Evolutionary conservation across 164 flowering plant genomes (phyloP).

Genomic region (Brasenia schreberi): DNA sequence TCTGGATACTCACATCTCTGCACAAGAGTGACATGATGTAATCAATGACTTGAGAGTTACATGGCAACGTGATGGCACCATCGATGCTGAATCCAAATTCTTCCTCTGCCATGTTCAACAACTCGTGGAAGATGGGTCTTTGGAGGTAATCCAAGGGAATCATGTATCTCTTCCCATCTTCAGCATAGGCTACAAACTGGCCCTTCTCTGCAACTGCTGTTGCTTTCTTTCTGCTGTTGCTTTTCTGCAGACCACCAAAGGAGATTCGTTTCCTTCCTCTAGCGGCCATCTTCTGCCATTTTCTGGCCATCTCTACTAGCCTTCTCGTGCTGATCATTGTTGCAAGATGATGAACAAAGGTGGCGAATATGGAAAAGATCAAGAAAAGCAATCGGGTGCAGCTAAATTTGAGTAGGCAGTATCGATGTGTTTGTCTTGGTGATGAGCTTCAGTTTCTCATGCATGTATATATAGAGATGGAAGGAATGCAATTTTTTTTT

Average conservation of each 20-base stretch:
- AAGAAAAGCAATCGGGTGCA: not conserved
- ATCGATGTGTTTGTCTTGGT: not conserved
- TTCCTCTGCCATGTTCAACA: constrained; percentile 20
- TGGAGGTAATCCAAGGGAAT: constrained; percentile 4
- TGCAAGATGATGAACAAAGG: not conserved
- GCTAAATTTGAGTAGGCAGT: not conserved
- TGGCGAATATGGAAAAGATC: not conserved
- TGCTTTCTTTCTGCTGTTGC: not conserved
- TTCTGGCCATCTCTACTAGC: not conserved
- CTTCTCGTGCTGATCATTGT: constrained; percentile 3
- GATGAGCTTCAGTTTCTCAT: not conserved
- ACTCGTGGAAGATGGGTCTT: constrained; percentile 13
- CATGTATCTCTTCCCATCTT: constrained; percentile 1
- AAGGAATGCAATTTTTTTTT: not conserved
- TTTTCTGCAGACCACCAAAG: no score
- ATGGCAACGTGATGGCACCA: constrained; percentile 17
- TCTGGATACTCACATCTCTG: not conserved
- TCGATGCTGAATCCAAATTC: constrained; percentile 15
- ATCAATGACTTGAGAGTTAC: constrained; percentile 12
- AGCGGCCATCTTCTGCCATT: constrained; percentile 2
- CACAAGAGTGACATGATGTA: constrained; percentile 7
- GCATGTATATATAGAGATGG: not conserved
- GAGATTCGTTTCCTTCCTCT: no score
- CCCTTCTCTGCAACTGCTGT: constrained; percentile 6
- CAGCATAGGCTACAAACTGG: constrained; percentile 7